Conservation (phyloP, 345 rosid genomes). For the Brassica juncea region DNA sequence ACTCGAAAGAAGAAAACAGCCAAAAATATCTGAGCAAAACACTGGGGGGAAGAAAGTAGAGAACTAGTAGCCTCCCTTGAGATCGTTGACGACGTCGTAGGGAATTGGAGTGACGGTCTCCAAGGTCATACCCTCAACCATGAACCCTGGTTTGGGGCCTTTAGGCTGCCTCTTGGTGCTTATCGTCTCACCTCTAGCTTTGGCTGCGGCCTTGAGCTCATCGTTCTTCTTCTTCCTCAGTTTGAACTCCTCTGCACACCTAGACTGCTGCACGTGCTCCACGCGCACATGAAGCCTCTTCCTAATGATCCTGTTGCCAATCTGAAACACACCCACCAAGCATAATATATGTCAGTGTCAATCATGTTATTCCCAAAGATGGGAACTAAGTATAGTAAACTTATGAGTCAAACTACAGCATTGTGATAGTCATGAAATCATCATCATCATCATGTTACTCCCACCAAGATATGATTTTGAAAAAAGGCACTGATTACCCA, state of each 20-base stretch:
- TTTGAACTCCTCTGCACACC: constrained; percentile 68
- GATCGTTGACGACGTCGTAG: constrained; percentile 83
- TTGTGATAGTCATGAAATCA: no score
- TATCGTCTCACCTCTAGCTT: constrained; percentile 61
- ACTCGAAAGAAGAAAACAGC: no score
- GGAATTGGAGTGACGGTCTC: constrained; percentile 87
- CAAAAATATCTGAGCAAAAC: not conserved
- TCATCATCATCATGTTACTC: not conserved
- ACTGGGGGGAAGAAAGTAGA: not conserved
- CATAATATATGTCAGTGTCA: not conserved
- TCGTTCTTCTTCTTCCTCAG: constrained; percentile 62
- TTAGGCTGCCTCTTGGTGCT: constrained; percentile 81
- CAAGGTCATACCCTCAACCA: constrained; percentile 79
- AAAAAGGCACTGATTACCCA: not conserved
- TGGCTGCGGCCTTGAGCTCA: constrained; percentile 69
- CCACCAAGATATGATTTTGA: not conserved
- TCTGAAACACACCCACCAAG: constrained; percentile 36
- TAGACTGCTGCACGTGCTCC: constrained; percentile 73
- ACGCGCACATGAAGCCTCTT: constrained; percentile 82
- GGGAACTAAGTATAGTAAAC: not conserved
- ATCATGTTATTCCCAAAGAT: not conserved
- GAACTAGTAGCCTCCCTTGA: constrained; percentile 76
- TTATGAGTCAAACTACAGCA: no score
- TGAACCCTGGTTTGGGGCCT: constrained; percentile 86
- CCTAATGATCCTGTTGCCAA: constrained; percentile 65